Evolutionary conservation across 2,329 filamentous ascomycete species (phyloP).

Genomic region (Bipolaris gigantea): DNA sequence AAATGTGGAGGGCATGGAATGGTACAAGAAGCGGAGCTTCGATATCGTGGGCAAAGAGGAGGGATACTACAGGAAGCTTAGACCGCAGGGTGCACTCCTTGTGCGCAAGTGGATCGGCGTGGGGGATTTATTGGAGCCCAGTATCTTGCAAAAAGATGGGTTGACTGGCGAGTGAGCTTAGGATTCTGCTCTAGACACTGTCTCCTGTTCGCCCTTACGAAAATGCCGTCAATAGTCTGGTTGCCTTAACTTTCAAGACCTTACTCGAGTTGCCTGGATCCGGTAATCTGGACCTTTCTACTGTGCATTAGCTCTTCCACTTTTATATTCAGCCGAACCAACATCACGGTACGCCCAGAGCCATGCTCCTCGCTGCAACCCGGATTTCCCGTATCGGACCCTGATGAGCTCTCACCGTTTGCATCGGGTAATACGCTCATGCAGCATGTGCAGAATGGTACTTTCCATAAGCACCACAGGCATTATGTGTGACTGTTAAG

Average conservation of each 20-base stretch:
- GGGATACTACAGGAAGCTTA: conserved; percentile 62
- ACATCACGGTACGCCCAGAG: conserved; percentile 6
- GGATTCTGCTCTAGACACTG: neutral
- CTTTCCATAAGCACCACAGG: neutral
- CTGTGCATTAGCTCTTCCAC: neutral
- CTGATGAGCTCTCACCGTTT: conserved; percentile 6
- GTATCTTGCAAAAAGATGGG: conserved; percentile 1
- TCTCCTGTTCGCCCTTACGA: neutral
- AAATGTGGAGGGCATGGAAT: conserved; percentile 61
- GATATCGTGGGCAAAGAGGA: conserved; percentile 54
- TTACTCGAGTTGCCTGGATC: neutral
- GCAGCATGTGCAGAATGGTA: neutral
- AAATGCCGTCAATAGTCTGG: neutral
- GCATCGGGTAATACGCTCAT: conserved; percentile 10
- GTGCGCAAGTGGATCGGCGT: conserved; percentile 50
- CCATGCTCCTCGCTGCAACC: neutral
- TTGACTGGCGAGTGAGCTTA: conserved; percentile 4
- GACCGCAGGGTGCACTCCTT: conserved; percentile 58
- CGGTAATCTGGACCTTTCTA: neutral
- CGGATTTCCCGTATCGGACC: conserved; percentile 2
- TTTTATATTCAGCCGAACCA: conserved; percentile 13
- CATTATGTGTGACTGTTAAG: neutral
- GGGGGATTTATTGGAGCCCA: conserved; percentile 32
- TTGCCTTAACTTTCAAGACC: neutral
- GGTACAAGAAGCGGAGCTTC: conserved; percentile 64